Base-by-base conservation (phyloP, 1,139 yeast species). In the Yamadazyma trypodendri region DNA sequence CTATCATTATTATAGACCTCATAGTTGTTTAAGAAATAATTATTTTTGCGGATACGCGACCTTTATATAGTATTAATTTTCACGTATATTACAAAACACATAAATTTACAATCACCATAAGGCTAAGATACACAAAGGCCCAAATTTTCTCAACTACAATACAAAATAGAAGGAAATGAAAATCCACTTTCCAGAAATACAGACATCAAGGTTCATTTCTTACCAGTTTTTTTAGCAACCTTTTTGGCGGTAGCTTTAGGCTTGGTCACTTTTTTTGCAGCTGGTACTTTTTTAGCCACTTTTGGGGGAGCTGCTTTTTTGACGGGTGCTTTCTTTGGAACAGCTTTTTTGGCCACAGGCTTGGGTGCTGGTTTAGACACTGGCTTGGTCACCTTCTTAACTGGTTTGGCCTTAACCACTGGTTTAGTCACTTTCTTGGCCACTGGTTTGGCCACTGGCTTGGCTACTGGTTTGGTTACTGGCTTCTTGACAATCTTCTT, bases 1-100 rank as follows among this genome's bases (percentile, higher is more conserved):
- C 95, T 5, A 92, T 77, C 24, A 82, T 61, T 2, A 83, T 74
- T 2, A 84, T 65, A 13, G 76, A 29, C 33, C 36, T 43, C 40
- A 39, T 39, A 2, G 13, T 20, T 12, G 9, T 6, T 24, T 12
- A 24, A 24, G 12, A n/a, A n/a, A n/a, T n/a, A n/a, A n/a, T n/a
- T n/a, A n/a, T n/a, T 12, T 6, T 4, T 15, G 9, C 4, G 20
- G 20, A 17, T 5, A 12, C 35, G 35, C 31, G 31, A 24, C 30
- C 6, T 17, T 18, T 29, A n/a, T n/a, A n/a, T n/a, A 20, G 10
- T 10, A 32, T n/a, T n/a, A 12, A 22, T 24, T 16, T 28, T 24
- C 33, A 18, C 38, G 28, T 35, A 33, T 40, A 40, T 40, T 40
- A 40, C 39, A 40, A 34, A 32, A 35, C 28, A 31, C 14, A 28